Evolutionary conservation across 208 protist species (phyloP).

Genomic region (Tritrichomonas musculus): DNA sequence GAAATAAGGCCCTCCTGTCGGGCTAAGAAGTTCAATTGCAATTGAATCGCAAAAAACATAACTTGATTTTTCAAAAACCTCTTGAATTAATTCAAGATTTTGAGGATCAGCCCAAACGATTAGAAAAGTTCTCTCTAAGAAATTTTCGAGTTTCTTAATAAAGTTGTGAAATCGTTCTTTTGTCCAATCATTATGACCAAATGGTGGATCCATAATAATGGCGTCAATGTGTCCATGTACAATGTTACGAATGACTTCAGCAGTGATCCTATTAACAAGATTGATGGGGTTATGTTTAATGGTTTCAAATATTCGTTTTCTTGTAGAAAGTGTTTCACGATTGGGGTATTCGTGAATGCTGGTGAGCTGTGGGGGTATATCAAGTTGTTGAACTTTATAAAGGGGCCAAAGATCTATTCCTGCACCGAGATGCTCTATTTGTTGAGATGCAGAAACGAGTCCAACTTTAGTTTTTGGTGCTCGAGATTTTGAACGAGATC

Average conservation of each 20-base stretch:
- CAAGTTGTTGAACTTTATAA: background rate
- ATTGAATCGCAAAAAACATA: conserved; percentile 15
- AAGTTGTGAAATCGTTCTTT: background rate
- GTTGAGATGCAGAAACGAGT: background rate
- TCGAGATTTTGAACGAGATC: background rate
- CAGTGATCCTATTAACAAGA: background rate
- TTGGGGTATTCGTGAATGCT: background rate
- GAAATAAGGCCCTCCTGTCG: background rate
- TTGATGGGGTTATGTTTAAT: background rate
- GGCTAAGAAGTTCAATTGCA: background rate
- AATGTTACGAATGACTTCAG: background rate
- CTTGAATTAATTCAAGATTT: background rate
- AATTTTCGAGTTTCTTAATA: background rate
- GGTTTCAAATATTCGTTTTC: background rate
- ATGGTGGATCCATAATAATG: conserved; percentile 19
- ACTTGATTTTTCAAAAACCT: background rate
- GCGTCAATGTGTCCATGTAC: background rate
- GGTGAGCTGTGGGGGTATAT: background rate
- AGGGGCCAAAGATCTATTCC: background rate
- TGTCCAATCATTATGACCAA: background rate
- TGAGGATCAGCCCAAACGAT: conserved; percentile 18
- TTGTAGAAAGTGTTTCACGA: background rate
- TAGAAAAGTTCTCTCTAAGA: background rate
- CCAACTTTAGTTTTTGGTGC: background rate
- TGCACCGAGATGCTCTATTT: conserved; percentile 14